Base-by-base conservation (phyloP, 805 yeast species). In the Cyberlindnera mrakii region DNA sequence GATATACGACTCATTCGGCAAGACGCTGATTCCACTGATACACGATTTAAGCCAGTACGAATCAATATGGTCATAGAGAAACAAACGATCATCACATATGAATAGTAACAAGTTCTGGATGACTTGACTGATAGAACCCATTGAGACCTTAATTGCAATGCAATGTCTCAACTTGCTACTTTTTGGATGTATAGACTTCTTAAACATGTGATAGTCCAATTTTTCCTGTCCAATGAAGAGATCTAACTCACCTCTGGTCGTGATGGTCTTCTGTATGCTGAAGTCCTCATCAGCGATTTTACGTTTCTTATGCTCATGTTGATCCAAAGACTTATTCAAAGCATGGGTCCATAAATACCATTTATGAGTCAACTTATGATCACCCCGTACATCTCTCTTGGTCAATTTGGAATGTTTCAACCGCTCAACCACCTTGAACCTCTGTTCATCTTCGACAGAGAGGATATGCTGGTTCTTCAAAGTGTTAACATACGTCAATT, bases 331-430 rank as follows among this genome's bases (percentile, higher is more conserved):
- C 27, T 23, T 23, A 23, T 23, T 23, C 25, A n/a, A n/a, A 10
- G 19, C 40, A 30, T 37, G 17, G 15, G 35, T 37, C 40, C 40
- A 37, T 18, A 37, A 27, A 19, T 15, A 14, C 40, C 40, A 37
- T n/a, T n/a, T 30, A 13, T 30, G 35, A 13, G 30, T 29, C 33
- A 37, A 37, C 15, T 37, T 37, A 25, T 37, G 30, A 5, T 35
- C 37, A n/a, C 17, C 7, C n/a, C 14, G 5, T 6, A 35, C 30
- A n/a, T 11, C n/a, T 25, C 30, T 35, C 19, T n/a, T n/a, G 7
- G 30, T 35, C 14, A 35, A 14, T 30, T 15, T 23, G 13, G 19
- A 10, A 10, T 13, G 11, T 13, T 37, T 15, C 23, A 37, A 37
- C 39, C 30, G 25, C 8, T 30, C 30, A 16, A 11, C 13, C 5